A percentile compares a stretch with the other conserved stretches of the same genome.
These are phyloP conservation scores for Oropetium thomaeum DNA, from an alignment of 176 grass and related monocot species.

Conservation along the genomic window DNA sequence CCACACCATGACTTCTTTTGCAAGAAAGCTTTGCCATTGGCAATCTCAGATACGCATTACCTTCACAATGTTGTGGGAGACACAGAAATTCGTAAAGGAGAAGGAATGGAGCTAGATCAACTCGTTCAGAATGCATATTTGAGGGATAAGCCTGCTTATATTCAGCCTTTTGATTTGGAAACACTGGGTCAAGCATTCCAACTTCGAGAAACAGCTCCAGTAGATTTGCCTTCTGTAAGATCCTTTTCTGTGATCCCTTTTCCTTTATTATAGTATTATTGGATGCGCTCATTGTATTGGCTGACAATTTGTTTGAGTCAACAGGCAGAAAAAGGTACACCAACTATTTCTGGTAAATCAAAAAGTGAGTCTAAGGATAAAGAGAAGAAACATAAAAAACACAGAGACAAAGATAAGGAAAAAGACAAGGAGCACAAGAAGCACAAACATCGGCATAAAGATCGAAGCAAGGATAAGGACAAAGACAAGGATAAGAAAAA, in stretches of 20 bases:
- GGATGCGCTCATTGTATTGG: slow-evolving; percentile 9
- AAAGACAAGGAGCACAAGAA: slow-evolving; percentile 99
- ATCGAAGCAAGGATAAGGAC: slow-evolving; percentile 82
- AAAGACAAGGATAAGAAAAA: slow-evolving; percentile 91
- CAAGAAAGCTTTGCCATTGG: slow-evolving; percentile 68
- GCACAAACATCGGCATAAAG: slow-evolving; percentile 92
- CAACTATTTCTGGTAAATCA: slow-evolving; percentile 71
- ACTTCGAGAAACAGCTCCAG: slow-evolving; percentile 74
- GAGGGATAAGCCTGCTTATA: slow-evolving; percentile 65
- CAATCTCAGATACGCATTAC: slow-evolving; percentile 95
- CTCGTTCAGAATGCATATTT: slow-evolving; percentile 71
- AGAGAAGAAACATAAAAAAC: slow-evolving; percentile 94
- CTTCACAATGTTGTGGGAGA: slow-evolving; percentile 88
- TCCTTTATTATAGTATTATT: not conserved
- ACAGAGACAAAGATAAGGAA: slow-evolving; percentile 85
- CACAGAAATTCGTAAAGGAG: slow-evolving; percentile 91
- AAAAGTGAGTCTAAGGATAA: slow-evolving; percentile 87
- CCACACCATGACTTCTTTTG: slow-evolving; percentile 95
- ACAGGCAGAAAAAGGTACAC: slow-evolving; percentile 80
- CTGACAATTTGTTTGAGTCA: slow-evolving; percentile 8
- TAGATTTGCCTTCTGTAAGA: slow-evolving; percentile 93
- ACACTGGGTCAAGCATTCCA: slow-evolving; percentile 82
- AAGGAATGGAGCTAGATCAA: slow-evolving; percentile 97
- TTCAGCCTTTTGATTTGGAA: slow-evolving; percentile 76
- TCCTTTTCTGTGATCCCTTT: not conserved